These are phyloP conservation scores for Clitoria ternatea DNA, from an alignment of 306 rosid species.

Conservation along the genomic window DNA sequence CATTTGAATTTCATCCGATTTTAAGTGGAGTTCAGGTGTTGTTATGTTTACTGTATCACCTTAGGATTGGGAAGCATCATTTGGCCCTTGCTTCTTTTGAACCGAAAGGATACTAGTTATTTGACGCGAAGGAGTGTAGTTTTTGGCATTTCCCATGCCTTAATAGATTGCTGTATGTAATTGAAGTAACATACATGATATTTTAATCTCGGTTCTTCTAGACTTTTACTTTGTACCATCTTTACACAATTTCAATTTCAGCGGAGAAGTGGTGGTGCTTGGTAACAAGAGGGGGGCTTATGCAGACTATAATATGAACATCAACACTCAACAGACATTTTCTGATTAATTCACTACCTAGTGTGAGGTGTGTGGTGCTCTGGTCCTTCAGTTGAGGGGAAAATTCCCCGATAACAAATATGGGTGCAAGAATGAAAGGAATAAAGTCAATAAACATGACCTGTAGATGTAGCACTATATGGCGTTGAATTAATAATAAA, in stretches of 20 bases:
- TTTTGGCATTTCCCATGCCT: not conserved
- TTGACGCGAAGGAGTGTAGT: not conserved
- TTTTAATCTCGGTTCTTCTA: not conserved
- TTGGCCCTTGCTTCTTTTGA: not conserved
- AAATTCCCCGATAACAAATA: not conserved
- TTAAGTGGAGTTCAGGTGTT: not conserved
- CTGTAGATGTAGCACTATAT: not conserved
- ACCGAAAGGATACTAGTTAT: not conserved
- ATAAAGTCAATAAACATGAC: not conserved
- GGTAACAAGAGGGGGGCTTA: not conserved
- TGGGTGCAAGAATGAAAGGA: not conserved
- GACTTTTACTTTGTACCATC: not conserved
- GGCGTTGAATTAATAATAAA: not conserved
- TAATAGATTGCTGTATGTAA: slow-evolving; percentile 14
- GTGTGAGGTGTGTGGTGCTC: not conserved
- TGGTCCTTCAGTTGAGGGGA: not conserved
- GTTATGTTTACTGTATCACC: not conserved
- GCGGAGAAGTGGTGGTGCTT: too few species aligned
- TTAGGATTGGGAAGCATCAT: not conserved
- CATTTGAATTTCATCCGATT: slow-evolving; percentile 10
- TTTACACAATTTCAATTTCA: not conserved
- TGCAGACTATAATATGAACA: not conserved
- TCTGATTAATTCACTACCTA: too few species aligned
- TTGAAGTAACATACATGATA: not conserved
- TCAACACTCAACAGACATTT: too few species aligned